Conservation (phyloP, 345 rosid species). For the Aurinia saxatilis region DNA sequence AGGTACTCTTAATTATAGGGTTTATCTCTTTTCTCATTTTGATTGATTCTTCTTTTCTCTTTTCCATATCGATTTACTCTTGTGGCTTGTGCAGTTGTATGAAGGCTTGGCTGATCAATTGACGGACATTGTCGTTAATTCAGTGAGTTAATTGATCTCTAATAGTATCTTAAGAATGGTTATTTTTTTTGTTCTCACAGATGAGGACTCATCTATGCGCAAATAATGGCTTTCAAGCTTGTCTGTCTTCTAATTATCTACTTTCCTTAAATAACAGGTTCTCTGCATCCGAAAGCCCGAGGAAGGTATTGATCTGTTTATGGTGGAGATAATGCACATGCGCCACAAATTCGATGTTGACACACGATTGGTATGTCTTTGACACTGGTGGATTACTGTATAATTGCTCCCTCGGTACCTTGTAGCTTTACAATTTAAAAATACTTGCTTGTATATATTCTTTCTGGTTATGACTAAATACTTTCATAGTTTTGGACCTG, state of each 20-base stretch:
- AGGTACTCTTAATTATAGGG: slow-evolving; percentile 36
- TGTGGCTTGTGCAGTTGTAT: slow-evolving; percentile 47
- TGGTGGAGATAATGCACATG: slow-evolving; percentile 99
- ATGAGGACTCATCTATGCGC: not conserved
- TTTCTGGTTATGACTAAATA: not conserved
- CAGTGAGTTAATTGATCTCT: slow-evolving; percentile 43
- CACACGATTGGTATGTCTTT: slow-evolving; percentile 68
- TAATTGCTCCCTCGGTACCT: not conserved
- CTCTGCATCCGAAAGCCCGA: slow-evolving; percentile 86
- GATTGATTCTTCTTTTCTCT: not conserved
- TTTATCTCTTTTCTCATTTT: slow-evolving; percentile 6
- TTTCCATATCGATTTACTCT: not conserved
- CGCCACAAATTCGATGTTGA: slow-evolving; percentile 96
- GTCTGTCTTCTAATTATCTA: not conserved
- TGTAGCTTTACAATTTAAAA: not conserved
- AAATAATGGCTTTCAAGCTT: not conserved
- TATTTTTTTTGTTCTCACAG: not conserved
- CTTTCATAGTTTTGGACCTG: not conserved
- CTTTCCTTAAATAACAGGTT: slow-evolving; percentile 45
- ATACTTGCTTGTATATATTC: not conserved
- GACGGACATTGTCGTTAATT: slow-evolving; percentile 85
- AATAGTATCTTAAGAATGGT: not conserved
- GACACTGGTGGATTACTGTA: not conserved
- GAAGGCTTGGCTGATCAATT: slow-evolving; percentile 95
- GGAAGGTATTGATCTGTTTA: slow-evolving; percentile 88